These are phyloP conservation scores for Gossypium thurberi DNA, from an alignment of 345 rosid species.

Conservation along the genomic window DNA sequence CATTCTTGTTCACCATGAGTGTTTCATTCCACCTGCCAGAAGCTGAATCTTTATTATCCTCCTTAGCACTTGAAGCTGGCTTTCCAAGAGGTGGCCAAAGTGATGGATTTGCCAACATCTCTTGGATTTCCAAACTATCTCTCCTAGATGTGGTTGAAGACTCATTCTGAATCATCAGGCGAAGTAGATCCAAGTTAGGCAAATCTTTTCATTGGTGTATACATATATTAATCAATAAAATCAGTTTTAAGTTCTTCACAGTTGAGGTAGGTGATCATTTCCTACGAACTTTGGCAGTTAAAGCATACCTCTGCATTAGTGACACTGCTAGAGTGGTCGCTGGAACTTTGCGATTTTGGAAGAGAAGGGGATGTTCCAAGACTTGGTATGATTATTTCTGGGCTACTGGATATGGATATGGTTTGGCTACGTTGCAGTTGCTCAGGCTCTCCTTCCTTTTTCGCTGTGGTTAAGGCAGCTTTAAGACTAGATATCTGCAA, in stretches of 20 bases:
- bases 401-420: conserved; percentile 23
- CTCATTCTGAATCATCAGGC: conserved; percentile 30
- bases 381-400: conserved; percentile 39
- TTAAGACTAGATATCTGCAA: conserved; percentile 68
- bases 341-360: conserved; percentile 37
- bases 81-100: conserved; percentile 48
- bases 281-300: background rate
- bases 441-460: conserved; percentile 48
- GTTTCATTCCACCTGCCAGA: conserved; percentile 72
- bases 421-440: conserved; percentile 27
- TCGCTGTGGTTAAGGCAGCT: conserved; percentile 57
- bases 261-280: background rate
- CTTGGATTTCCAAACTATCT: conserved; percentile 64
- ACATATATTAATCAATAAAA: background rate
- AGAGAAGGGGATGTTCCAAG: conserved; percentile 37
- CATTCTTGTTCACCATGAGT: conserved; percentile 50
- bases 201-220: background rate
- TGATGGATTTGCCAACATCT: conserved; percentile 50
- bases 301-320: conserved; percentile 52
- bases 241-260: background rate
- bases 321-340: conserved; percentile 27
- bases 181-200: background rate
- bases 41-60: conserved; percentile 47
- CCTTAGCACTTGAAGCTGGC: conserved; percentile 34
- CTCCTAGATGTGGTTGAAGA: conserved; percentile 46